These are phyloP conservation scores for Neopestalotiopsis rosae DNA, from an alignment of 2,329 filamentous ascomycete genomes.

Conservation along the genomic window DNA sequence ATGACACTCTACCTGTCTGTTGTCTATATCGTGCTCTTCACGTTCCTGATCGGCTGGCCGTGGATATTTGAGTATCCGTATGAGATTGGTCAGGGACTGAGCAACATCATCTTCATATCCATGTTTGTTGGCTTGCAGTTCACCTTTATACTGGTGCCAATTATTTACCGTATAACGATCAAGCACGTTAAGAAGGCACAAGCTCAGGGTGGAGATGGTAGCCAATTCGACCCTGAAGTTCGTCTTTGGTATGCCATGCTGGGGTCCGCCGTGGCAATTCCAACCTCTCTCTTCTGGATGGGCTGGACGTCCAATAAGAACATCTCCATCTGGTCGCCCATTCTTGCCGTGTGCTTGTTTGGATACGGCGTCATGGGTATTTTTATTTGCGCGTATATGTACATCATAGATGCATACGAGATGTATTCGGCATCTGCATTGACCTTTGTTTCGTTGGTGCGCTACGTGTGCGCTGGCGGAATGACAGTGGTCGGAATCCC, in stretches of 20 bases:
- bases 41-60: constrained; percentile 56
- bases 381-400: constrained; percentile 39
- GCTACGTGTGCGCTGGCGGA: constrained; percentile 39
- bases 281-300: constrained; percentile 55
- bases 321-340: constrained; percentile 51
- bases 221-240: constrained; percentile 41
- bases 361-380: constrained; percentile 52
- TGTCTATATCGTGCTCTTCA: constrained; percentile 59
- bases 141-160: constrained; percentile 37
- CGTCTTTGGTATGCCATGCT: constrained; percentile 49
- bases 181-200: constrained; percentile 35
- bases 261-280: constrained; percentile 45
- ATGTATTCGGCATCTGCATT: constrained; percentile 39
- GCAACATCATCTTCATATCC: constrained; percentile 49
- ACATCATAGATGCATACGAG: constrained; percentile 42
- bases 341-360: constrained; percentile 47
- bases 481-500: constrained; percentile 41
- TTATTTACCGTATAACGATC: constrained; percentile 39
- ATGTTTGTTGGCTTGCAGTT: constrained; percentile 47
- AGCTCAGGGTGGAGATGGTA: constrained; percentile 44
- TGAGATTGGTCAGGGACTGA: constrained; percentile 44
- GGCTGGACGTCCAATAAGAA: constrained; percentile 50
- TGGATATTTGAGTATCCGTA: constrained; percentile 53
- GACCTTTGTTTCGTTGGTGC: constrained; percentile 35
- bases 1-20: constrained; percentile 57